Evolutionary conservation across 768 basidiomycete genomes (phyloP).

Genomic region (Ramaria sp.): DNA sequence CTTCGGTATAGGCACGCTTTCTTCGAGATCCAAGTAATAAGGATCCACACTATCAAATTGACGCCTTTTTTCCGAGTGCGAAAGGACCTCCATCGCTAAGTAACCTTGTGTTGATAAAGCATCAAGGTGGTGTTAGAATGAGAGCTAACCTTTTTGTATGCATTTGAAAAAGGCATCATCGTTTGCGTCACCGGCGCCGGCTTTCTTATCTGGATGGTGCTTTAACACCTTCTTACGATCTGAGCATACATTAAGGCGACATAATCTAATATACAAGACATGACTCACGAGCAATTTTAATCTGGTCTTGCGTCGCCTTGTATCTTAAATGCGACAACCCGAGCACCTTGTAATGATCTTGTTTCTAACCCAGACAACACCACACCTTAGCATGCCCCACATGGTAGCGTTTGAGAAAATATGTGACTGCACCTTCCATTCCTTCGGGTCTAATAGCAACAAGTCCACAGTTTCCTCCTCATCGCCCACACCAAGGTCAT

Average conservation of each 20-base stretch:
- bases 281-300: constrained; percentile 87
- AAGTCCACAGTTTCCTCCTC: constrained; percentile 72
- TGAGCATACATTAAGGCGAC: constrained; percentile 19
- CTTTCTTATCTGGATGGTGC: constrained; percentile 97
- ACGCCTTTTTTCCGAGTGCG: constrained; percentile 73
- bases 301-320: constrained; percentile 81
- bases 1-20: constrained; percentile 50
- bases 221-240: constrained; percentile 99
- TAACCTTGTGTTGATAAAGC: background rate
- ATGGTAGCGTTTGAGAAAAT: background rate
- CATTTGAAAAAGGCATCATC: constrained; percentile 99
- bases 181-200: constrained; percentile 72
- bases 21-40: constrained; percentile 56
- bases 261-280: constrained; percentile 1
- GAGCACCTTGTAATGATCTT: constrained; percentile 96
- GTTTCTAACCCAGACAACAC: constrained; percentile 50
- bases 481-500: constrained; percentile 88
- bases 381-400: background rate
- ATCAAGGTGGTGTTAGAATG: background rate
- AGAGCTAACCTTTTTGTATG: constrained; percentile 66
- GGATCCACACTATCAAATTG: constrained; percentile 98
- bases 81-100: constrained; percentile 81
- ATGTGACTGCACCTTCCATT: constrained; percentile 76
- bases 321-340: constrained; percentile 87
- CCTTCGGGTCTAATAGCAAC: constrained; percentile 81